Conservation (phyloP, 2,329 filamentous ascomycete species). For the Phaeoacremonium minimum region DNA sequence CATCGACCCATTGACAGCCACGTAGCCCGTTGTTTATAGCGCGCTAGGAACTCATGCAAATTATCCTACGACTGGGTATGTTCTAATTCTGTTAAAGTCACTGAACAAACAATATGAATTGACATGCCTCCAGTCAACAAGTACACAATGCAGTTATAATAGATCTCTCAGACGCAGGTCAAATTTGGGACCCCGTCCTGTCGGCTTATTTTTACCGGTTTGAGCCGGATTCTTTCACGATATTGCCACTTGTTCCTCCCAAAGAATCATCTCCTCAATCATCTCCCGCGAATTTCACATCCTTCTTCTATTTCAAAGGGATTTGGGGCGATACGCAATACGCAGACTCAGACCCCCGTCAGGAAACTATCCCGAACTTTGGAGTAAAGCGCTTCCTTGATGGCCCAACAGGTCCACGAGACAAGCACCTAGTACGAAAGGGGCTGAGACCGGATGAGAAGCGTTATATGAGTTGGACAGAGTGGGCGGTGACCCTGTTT, state of each 20-base stretch:
- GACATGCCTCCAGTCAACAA: constrained; percentile 17
- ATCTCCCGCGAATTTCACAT: constrained; percentile 20
- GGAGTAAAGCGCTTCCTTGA: constrained; percentile 24
- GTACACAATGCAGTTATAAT: constrained; percentile 24
- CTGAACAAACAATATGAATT: too few species aligned
- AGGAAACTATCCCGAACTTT: constrained; percentile 21
- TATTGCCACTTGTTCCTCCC: constrained; percentile 14
- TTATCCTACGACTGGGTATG: constrained; percentile 22
- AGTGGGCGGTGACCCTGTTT: constrained; percentile 18
- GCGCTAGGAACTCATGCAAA: constrained; percentile 29
- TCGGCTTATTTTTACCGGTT: constrained; percentile 30
- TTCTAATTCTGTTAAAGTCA: too few species aligned
- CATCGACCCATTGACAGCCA: not conserved
- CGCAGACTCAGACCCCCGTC: constrained; percentile 23
- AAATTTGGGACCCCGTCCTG: constrained; percentile 25
- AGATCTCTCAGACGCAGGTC: constrained; percentile 27
- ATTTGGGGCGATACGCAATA: constrained; percentile 27
- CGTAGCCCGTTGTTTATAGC: constrained; percentile 27
- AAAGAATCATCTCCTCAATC: not conserved
- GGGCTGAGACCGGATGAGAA: constrained; percentile 21
- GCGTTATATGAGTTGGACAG: constrained; percentile 17
- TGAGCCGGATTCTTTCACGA: constrained; percentile 14
- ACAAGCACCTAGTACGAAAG: constrained; percentile 26
- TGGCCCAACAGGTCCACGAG: constrained; percentile 23
- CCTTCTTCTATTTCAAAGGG: constrained; percentile 26